These are phyloP conservation scores for Leptographium lundbergii DNA, from an alignment of 2,329 filamentous ascomycete genomes.

Conservation along the genomic window DNA sequence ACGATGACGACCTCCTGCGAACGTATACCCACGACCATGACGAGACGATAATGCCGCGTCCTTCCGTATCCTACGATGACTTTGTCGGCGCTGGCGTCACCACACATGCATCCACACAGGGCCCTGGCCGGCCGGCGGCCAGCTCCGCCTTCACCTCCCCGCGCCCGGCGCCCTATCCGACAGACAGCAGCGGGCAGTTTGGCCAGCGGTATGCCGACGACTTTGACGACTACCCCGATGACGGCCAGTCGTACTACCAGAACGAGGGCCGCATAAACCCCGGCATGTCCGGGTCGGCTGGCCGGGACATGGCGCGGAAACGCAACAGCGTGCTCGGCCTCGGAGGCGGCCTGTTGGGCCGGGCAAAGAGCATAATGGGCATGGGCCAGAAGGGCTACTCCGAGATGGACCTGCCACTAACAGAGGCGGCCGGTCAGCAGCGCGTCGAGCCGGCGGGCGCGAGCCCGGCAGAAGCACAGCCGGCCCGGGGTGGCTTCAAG, in stretches of 20 bases:
- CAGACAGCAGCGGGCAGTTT: slow-evolving; percentile 31
- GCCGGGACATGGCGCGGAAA: slow-evolving; percentile 49
- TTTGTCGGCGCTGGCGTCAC: slow-evolving; percentile 63
- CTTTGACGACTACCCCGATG: slow-evolving; percentile 67
- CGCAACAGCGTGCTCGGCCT: slow-evolving; percentile 81
- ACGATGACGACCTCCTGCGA: slow-evolving; percentile 68
- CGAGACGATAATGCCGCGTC: slow-evolving; percentile 47
- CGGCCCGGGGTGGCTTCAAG: slow-evolving; percentile 55
- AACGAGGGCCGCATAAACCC: slow-evolving; percentile 49
- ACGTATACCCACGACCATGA: slow-evolving; percentile 56
- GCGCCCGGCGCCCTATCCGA: slow-evolving; percentile 30
- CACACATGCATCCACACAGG: slow-evolving; percentile 28
- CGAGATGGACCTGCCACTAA: slow-evolving; percentile 95
- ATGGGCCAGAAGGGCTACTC: slow-evolving; percentile 74
- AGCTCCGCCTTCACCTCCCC: slow-evolving; percentile 11
- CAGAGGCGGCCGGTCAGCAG: slow-evolving; percentile 46
- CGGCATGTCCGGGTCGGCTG: slow-evolving; percentile 19
- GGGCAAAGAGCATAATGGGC: slow-evolving; percentile 80
- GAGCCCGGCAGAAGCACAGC: slow-evolving; percentile 21
- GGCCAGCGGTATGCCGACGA: slow-evolving; percentile 81
- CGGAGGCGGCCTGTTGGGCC: slow-evolving; percentile 76
- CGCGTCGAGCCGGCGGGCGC: slow-evolving; percentile 14
- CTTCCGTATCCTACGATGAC: slow-evolving; percentile 87
- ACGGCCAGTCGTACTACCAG: slow-evolving; percentile 74
- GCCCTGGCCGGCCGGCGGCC: slow-evolving; percentile 15